Conservation (phyloP, 805 yeast species). For the Wickerhamomyces hampshirensis region DNA sequence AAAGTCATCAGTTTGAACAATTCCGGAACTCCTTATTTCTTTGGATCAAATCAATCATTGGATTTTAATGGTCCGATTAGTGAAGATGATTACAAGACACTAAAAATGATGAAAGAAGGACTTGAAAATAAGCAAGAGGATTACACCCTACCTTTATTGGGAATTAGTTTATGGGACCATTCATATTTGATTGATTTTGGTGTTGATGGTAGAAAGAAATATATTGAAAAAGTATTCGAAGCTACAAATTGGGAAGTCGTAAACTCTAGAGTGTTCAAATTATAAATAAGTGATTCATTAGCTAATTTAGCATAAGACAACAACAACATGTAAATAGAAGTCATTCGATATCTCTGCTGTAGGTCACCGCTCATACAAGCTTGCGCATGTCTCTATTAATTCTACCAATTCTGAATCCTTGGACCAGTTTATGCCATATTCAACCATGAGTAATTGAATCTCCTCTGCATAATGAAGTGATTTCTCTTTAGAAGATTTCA, state of each 20-base stretch:
- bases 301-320: no score
- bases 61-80: slow-evolving; percentile 74
- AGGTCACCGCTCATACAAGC: no score
- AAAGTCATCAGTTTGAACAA: slow-evolving; percentile 54
- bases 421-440: slow-evolving; percentile 30
- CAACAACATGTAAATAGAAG: no score
- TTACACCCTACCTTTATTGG: slow-evolving; percentile 69
- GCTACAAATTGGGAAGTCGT: slow-evolving; percentile 82
- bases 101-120: slow-evolving; percentile 37
- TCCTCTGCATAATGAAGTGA: slow-evolving; percentile 10
- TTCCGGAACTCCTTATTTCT: slow-evolving; percentile 74
- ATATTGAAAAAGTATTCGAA: slow-evolving; percentile 70
- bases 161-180: slow-evolving; percentile 82
- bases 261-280: slow-evolving; percentile 35
- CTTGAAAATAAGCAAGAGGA: slow-evolving; percentile 43
- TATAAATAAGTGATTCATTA: slow-evolving; percentile 11
- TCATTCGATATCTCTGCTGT: no score
- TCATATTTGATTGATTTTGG: slow-evolving; percentile 89
- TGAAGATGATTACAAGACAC: slow-evolving; percentile 45
- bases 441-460: slow-evolving; percentile 28
- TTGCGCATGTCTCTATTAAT: slow-evolving; percentile 19
- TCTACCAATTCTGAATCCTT: slow-evolving; percentile 26
- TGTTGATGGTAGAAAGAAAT: slow-evolving; percentile 61
- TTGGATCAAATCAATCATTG: slow-evolving; percentile 60
- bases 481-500: slow-evolving; percentile 4